phyloP scores from a whole-genome alignment of 2,329 filamentous ascomycete genomes.

The Botrytis aclada region DNA sequence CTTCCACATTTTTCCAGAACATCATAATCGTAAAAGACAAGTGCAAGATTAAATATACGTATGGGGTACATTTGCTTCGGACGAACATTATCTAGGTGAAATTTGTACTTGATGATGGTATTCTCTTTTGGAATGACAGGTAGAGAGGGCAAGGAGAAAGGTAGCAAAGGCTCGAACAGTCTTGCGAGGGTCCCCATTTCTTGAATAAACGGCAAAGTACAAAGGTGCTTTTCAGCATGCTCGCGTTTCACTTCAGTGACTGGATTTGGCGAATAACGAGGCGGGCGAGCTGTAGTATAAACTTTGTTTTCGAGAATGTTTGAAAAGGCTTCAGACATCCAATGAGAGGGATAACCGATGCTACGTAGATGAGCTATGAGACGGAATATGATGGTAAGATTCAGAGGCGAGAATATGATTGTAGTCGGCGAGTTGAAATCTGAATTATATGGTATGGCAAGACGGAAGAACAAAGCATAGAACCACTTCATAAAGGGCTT shows the following conservation, averaged over 20 bases:
- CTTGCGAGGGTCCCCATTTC: constrained; percentile 19
- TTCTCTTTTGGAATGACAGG: not conserved
- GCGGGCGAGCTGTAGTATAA: constrained; percentile 15
- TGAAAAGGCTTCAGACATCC: constrained; percentile 23
- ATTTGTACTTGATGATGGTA: not conserved
- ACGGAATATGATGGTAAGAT: constrained; percentile 19
- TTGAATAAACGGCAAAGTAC: constrained; percentile 20
- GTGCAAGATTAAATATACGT: not conserved
- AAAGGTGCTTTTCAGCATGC: constrained; percentile 17
- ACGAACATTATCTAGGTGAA: not conserved
- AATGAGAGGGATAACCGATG: constrained; percentile 27
- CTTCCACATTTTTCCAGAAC: not conserved
- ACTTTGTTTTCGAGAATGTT: constrained; percentile 23
- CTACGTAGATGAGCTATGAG: constrained; percentile 19
- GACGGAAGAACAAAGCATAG: too few species aligned
- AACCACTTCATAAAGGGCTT: too few species aligned
- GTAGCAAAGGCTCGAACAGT: constrained; percentile 23
- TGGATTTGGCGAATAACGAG: constrained; percentile 1
- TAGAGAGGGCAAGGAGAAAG: constrained; percentile 11
- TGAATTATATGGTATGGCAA: too few species aligned
- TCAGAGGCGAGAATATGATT: not conserved
- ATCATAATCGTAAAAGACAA: not conserved
- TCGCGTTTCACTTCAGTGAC: not conserved
- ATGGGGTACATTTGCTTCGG: not conserved
- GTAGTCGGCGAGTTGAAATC: too few species aligned